A percentile compares a stretch with the other conserved stretches of the same genome.
Conservation (phyloP, 2,329 filamentous ascomycete species). For the Sarocladium oryzae region DNA sequence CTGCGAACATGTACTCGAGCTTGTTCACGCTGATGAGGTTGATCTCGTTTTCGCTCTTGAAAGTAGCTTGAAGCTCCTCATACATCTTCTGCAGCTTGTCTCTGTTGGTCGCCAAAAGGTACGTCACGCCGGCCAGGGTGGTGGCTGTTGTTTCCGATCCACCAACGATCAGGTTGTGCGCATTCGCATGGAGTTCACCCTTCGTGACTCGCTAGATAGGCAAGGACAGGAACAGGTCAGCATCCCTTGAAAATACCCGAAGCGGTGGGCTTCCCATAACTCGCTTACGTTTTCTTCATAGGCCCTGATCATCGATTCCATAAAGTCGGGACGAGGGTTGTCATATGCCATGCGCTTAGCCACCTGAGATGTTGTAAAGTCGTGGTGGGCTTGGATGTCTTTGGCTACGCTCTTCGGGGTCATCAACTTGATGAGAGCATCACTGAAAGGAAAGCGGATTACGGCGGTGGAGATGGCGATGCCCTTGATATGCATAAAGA, state of each 20-base stretch:
- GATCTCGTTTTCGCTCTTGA: conserved; percentile 31
- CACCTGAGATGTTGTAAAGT: no score
- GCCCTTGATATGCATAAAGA: conserved; percentile 11
- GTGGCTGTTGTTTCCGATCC: conserved; percentile 30
- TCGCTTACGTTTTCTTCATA: no score
- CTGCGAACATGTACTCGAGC: conserved; percentile 33
- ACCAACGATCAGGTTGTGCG: conserved; percentile 20
- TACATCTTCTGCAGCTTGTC: conserved; percentile 19
- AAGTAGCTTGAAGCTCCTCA: conserved; percentile 32
- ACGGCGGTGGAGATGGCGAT: conserved; percentile 12
- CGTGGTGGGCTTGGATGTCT: background rate
- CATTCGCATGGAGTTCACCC: conserved; percentile 9
- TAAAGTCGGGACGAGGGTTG: no score
- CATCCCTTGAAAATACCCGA: background rate
- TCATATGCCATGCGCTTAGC: no score
- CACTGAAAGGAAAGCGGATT: conserved; percentile 19
- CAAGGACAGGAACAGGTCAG: background rate
- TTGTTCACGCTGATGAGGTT: conserved; percentile 21
- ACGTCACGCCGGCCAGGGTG: conserved; percentile 20
- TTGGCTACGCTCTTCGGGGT: conserved; percentile 5
- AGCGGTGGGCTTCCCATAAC: no score
- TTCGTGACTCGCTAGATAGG: background rate
- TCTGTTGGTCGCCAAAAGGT: conserved; percentile 20
- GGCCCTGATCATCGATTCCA: no score
- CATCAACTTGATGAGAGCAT: conserved; percentile 21